Percentiles rank a stretch among this genome's conserved stretches.
Evolutionary conservation across 1,284 basidiomycete genomes (phyloP).

Genomic region (Austroboletus rostrupii): DNA sequence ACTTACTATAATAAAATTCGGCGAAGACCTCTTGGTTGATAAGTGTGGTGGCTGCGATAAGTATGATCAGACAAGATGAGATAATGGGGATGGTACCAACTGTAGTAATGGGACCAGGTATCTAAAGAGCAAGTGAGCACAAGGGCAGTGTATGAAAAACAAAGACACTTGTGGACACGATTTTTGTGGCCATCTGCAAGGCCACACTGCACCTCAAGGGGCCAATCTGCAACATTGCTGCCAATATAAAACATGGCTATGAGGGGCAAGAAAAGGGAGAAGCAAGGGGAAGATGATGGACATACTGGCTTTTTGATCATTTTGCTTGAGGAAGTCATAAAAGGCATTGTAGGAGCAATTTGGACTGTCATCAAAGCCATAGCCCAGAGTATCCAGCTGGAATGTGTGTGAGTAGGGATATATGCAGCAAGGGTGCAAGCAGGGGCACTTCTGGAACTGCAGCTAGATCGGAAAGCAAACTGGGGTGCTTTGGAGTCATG

Average conservation of each 20-base stretch:
- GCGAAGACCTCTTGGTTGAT: constrained; percentile 73
- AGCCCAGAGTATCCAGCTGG: constrained; percentile 58
- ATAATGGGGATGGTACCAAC: constrained; percentile 21
- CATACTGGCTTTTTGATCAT: constrained; percentile 69
- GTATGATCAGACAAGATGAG: not conserved
- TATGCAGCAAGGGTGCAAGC: not conserved
- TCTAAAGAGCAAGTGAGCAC: constrained; percentile 32
- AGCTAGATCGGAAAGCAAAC: constrained; percentile 51
- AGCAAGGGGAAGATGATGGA: constrained; percentile 1
- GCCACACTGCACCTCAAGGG: constrained; percentile 65
- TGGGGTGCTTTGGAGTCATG: constrained; percentile 45
- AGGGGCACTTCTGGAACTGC: constrained; percentile 54
- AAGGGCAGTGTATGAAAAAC: not conserved
- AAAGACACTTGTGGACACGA: constrained; percentile 44
- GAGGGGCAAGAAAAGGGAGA: not conserved
- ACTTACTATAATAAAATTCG: constrained; percentile 72
- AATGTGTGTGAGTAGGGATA: not conserved
- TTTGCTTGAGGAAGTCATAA: constrained; percentile 56
- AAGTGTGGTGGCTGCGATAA: constrained; percentile 57
- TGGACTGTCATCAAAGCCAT: constrained; percentile 69
- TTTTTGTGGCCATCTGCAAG: constrained; percentile 66
- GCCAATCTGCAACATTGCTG: constrained; percentile 71
- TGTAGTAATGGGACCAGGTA: constrained; percentile 58
- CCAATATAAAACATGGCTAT: constrained; percentile 75
- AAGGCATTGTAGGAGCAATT: constrained; percentile 66